Evolutionary conservation across 441 rosid genomes (phyloP).

Genomic region (Populus hybrid): DNA sequence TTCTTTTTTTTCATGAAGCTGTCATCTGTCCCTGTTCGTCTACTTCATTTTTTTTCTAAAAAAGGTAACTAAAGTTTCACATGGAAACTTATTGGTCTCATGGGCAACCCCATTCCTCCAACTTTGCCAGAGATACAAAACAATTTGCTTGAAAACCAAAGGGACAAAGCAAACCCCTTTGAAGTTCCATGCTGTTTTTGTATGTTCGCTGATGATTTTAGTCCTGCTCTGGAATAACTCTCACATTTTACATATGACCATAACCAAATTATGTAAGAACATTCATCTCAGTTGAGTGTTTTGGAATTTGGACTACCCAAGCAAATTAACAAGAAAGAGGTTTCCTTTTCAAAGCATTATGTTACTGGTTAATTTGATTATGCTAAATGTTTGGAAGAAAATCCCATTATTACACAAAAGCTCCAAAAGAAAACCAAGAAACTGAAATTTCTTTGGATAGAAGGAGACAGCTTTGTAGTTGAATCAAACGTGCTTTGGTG

Average conservation of each 20-base stretch:
- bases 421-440: background rate
- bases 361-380: background rate
- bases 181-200: background rate
- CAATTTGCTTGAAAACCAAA: background rate
- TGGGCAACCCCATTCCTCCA: background rate
- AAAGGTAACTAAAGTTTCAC: background rate
- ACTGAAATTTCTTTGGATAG: too few species aligned
- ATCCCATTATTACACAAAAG: background rate
- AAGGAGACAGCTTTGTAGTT: too few species aligned
- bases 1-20: background rate
- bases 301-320: background rate
- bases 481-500: too few species aligned
- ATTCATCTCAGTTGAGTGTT: background rate
- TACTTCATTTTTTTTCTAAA: background rate
- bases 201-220: background rate
- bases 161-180: background rate
- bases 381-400: background rate
- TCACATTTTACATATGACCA: too few species aligned
- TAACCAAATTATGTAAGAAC: background rate
- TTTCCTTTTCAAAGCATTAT: background rate
- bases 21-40: background rate
- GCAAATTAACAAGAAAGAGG: background rate
- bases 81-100: background rate
- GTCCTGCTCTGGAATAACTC: background rate
- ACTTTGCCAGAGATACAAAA: background rate